Base-by-base conservation (phyloP, 108 stramenopile genomes). In the Nitzschia sp. region DNA sequence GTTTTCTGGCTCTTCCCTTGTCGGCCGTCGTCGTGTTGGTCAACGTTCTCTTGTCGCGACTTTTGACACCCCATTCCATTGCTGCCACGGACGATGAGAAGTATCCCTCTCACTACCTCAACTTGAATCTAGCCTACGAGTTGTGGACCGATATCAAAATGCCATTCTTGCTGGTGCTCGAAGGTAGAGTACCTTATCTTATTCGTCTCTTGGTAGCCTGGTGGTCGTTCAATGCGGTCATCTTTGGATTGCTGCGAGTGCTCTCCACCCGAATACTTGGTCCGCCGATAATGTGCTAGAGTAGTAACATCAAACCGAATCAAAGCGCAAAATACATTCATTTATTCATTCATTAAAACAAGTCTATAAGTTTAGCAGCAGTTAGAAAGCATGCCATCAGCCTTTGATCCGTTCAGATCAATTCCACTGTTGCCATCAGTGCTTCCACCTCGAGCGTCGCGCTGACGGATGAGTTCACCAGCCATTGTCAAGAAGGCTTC, bases 401-500 rank as follows among this genome's bases (percentile, higher is more conserved):
- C 60, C 25, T 65, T 80, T 30, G 58, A 53, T 44, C 65, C 82
- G 35, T 86, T 85, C 68, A 86, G 58, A 70, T 79, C 89, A 81
- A 88, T 79, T 23, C 85, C 88, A n/a, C 44, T 68, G 15, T 58
- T 76, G 17, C 31, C 67, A 33, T 80, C 71, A 29, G 66, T 77
- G 47, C 63, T 64, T 28, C 75, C 80, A 17, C 85, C 87, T 59
- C 85, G 72, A 28, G 86, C 80, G 56, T 80, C 89, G 56, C 91
- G 53, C 60, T 91, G 88, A 60, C 86, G 86, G 78, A 97, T 97
- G n/a, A 98, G 80, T 70, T 96, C 94, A 25, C 91, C 91, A 28
- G 98, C 97, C 98, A 98, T 97, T 45, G 95, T 96, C 72, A 97
- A 80, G 57, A 98, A 98, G 1, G 98, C 98, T 66, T 97, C 97